Evolutionary conservation across 371 early-diverging fungal species (phyloP).

Genomic region (Apophysomyces variabilis): DNA sequence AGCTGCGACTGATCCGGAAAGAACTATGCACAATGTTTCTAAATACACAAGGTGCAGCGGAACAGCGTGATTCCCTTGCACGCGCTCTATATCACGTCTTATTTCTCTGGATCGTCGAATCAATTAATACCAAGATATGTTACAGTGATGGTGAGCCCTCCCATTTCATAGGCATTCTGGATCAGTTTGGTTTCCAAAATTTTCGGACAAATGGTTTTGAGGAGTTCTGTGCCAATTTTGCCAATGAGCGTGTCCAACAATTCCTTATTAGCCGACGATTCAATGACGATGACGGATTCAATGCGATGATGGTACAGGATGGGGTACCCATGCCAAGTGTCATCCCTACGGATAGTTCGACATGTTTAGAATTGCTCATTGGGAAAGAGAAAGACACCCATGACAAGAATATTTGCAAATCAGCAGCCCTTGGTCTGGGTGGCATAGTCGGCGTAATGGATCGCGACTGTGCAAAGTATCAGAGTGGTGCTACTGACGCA

Average conservation of each 20-base stretch:
- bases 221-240: constrained; percentile 85
- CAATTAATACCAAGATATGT: constrained; percentile 75
- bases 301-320: constrained; percentile 31
- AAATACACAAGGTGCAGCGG: constrained; percentile 64
- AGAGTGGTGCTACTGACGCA: constrained; percentile 43
- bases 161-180: constrained; percentile 75
- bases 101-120: constrained; percentile 79
- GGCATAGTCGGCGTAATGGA: constrained; percentile 76
- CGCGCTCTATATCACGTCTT: constrained; percentile 76
- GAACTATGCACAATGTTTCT: constrained; percentile 85
- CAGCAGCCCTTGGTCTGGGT: constrained; percentile 44
- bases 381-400: constrained; percentile 37
- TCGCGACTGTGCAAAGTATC: constrained; percentile 40
- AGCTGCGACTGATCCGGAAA: constrained; percentile 54
- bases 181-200: constrained; percentile 76
- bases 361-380: constrained; percentile 63
- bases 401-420: constrained; percentile 27
- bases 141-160: constrained; percentile 60
- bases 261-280: constrained; percentile 79
- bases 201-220: constrained; percentile 69
- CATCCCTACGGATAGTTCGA: constrained; percentile 63
- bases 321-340: constrained; percentile 53
- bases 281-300: constrained; percentile 39
- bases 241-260: constrained; percentile 79
- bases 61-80: constrained; percentile 70